Evolutionary conservation across 768 basidiomycete species (phyloP).

Genomic region (Podaxis mareebaensis): DNA sequence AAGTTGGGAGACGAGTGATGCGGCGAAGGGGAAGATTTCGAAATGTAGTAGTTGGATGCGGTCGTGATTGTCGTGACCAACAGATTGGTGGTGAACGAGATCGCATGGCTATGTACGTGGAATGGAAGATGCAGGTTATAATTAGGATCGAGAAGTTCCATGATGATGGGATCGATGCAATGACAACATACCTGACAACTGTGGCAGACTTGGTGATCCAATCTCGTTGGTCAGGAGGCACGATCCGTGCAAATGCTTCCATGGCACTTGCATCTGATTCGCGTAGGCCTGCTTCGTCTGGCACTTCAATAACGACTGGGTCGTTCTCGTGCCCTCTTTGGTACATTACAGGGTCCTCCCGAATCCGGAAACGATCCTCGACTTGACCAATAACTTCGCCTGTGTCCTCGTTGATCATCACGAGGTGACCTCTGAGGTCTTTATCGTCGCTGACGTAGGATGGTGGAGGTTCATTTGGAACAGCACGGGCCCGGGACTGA

Average conservation of each 20-base stretch:
- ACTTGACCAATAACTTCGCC: constrained; percentile 74
- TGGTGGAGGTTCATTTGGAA: constrained; percentile 18
- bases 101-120: constrained; percentile 51
- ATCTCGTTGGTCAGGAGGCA: constrained; percentile 69
- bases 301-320: constrained; percentile 74
- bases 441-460: constrained; percentile 25
- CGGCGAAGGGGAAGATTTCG: constrained; percentile 52
- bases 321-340: constrained; percentile 52
- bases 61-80: constrained; percentile 60
- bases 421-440: constrained; percentile 57
- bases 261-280: constrained; percentile 43
- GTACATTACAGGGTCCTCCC: constrained; percentile 59
- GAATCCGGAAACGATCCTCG: constrained; percentile 53
- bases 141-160: constrained; percentile 11
- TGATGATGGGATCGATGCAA: not conserved
- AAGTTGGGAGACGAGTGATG: constrained; percentile 32
- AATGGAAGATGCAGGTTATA: no score
- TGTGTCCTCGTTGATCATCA: constrained; percentile 70
- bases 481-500: constrained; percentile 6
- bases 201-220: constrained; percentile 67
- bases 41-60: constrained; percentile 63
- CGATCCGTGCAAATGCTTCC: constrained; percentile 57
- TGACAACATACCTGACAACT: constrained; percentile 53
- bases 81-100: constrained; percentile 65
- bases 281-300: constrained; percentile 40